phyloP scores from a whole-genome alignment of 495 filamentous ascomycete species.

The Geopyxis carbonaria region DNA sequence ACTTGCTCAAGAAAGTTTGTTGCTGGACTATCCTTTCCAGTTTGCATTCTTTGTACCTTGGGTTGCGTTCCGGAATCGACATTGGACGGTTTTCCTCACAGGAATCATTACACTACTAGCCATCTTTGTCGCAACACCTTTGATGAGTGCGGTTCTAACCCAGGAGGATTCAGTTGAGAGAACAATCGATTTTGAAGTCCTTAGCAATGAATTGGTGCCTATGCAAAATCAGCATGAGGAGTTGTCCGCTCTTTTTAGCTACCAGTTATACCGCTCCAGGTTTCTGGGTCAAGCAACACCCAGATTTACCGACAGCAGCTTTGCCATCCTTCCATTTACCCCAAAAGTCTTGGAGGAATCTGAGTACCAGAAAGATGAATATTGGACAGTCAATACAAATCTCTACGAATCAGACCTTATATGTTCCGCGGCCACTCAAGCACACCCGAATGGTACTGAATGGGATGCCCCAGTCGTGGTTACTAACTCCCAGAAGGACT shows the following conservation, averaged over 20 bases:
- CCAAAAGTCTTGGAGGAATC: neutral
- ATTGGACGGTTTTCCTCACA: slow-evolving; percentile 29
- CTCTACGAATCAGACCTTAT: slow-evolving; percentile 24
- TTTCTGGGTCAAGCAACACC: slow-evolving; percentile 29
- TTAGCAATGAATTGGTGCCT: slow-evolving; percentile 7
- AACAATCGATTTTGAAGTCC: neutral
- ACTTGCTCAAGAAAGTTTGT: slow-evolving; percentile 25
- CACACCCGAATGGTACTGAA: no score
- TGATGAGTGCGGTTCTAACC: slow-evolving; percentile 29
- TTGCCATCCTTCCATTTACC: slow-evolving; percentile 27
- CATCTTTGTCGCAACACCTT: slow-evolving; percentile 29
- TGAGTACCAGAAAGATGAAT: slow-evolving; percentile 4
- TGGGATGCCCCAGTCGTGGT: no score
- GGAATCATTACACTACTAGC: slow-evolving; percentile 25
- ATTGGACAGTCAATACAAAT: slow-evolving; percentile 23
- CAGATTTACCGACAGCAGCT: slow-evolving; percentile 26
- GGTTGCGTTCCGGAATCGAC: slow-evolving; percentile 27
- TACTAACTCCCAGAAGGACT: no score
- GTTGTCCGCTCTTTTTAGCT: slow-evolving; percentile 21
- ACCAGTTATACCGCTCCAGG: slow-evolving; percentile 24
- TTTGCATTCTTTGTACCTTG: slow-evolving; percentile 32
- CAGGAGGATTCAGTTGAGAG: slow-evolving; percentile 7
- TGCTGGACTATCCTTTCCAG: slow-evolving; percentile 33
- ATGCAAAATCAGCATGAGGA: slow-evolving; percentile 10
- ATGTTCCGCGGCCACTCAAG: no score